Base-by-base conservation (phyloP, 768 basidiomycete species). In the Lentinula sp. region DNA sequence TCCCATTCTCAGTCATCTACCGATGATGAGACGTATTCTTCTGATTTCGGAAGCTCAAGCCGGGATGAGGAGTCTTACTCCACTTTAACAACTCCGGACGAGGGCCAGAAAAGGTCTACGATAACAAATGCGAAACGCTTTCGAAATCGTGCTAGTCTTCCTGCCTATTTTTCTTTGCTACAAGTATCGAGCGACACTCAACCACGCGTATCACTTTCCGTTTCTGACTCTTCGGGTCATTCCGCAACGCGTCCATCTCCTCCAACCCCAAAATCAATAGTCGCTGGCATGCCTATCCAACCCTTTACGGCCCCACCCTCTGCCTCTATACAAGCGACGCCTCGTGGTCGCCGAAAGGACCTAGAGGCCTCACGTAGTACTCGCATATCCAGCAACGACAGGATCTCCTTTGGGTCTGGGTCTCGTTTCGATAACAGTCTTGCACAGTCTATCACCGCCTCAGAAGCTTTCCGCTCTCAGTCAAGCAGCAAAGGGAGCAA, bases 91-190 rank as follows among this genome's bases (percentile, higher is more conserved):
- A 42, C 61, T 32, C 48, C 56, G 52, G 54, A 59, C 16, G 57
- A 59, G 40, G 61, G 49, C 49, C 28, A 57, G 8, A 52, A 53
- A 15, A 32, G n/a, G 18, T 55, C 66, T 51, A 69, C 65, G 35
- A 63, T 71, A 66, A 63, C 75, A 64, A 79, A 75, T 70, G 57
- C 77, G 60, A 83, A 77, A 73, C 79, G 76, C 61, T 77, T 73
- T 66, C 85, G 83, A 66, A 88, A 85, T 70, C 87, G 89, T 70
- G 84, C 85, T 49, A 87, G 85, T 69, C 80, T 91, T 32, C 89
- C 89, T 21, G 82, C 87, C 18, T 89, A 84, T 72, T 91, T 91
- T 70, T 89, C 87, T 51, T 78, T 89, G 61, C 79, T 91, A 42
- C 82, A 85, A 69, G 75, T 84, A 65, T 74, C 73, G 64, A 78